Evolutionary conservation across 2,329 filamentous ascomycete species (phyloP), one percentile per base, ranked within the genome.

Genomic region (Fusarium napiforme): DNA sequence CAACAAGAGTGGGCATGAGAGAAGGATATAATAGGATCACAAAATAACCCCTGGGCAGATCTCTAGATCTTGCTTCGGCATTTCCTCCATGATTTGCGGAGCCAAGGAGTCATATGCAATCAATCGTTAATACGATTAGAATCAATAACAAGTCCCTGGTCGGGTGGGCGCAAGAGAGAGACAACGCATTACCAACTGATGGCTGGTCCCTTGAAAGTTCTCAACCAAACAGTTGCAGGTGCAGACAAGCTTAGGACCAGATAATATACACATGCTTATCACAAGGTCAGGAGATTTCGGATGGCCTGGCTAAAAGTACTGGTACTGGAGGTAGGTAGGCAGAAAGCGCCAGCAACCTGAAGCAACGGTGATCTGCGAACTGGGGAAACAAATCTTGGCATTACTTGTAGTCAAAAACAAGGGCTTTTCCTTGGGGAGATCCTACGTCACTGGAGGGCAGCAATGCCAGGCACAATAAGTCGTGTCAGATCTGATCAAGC

Each of bases 401-500:
- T 21, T 42, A 15, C 14, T 43, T 46, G 15, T 37, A 57, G 16
- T 28, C n/a, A 28, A 59, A 34, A 42, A 53, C 21, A 14, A 47
- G 15, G 19, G 7, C 19, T 32, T 53, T 32, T 15, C 57, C 23
- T 34, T 21, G 23, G 12, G 10, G 9, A 42, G 28, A 65, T 49
- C 15, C 45, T 47, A 45, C 50, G 46, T 59, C 45, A 70, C 42
- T 36, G 46, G 19, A 47, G 28, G 30, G 23, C 19, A 30, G 39
- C 23, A 67, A n/a, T 36, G 26, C 37, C n/a, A 32, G 42, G 43
- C 42, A 45, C 37, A 57, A 46, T n/a, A 36, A 72, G 59, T 72
- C 50, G 53, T 60, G 64, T 58, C 55, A 69, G 69, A 60, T 64
- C 46, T 39, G 36, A 57, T 72, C 46, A 30, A 68, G 26, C 45